These are phyloP conservation scores for Phytophthora sp. DNA, from an alignment of 352 stramenopile species.

Conservation along the genomic window DNA sequence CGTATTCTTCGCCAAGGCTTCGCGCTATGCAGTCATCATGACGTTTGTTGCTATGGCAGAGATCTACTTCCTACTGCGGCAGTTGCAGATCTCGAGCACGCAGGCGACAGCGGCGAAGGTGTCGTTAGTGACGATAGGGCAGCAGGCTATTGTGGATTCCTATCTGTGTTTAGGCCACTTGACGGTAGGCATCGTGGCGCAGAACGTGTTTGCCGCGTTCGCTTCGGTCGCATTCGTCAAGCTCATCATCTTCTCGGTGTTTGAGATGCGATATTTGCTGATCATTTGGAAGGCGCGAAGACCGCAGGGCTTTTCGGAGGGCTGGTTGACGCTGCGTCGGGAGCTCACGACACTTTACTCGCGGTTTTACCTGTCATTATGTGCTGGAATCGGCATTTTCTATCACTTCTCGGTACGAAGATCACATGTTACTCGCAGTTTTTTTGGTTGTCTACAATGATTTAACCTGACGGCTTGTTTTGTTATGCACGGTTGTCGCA, in stretches of 20 bases:
- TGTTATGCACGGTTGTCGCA: conserved; percentile 35
- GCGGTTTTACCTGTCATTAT: conserved; percentile 95
- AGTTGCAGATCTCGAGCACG: conserved; percentile 87
- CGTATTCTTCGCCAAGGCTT: conserved; percentile 82
- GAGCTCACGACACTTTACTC: conserved; percentile 96
- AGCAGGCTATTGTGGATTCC: conserved; percentile 92
- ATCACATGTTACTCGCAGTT: neutral
- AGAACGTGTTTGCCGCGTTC: conserved; percentile 97
- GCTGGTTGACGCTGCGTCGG: conserved; percentile 88
- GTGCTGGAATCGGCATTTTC: conserved; percentile 90
- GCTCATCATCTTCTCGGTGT: conserved; percentile 98
- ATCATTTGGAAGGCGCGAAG: conserved; percentile 96
- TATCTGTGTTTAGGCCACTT: conserved; percentile 96
- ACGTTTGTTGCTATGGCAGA: conserved; percentile 86
- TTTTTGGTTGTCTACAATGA: neutral
- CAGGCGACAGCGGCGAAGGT: conserved; percentile 85
- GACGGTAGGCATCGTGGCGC: conserved; percentile 92
- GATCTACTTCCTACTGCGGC: conserved; percentile 86
- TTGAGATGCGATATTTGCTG: conserved; percentile 98
- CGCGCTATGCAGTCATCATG: conserved; percentile 83
- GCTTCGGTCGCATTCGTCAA: conserved; percentile 97
- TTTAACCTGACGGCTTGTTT: neutral
- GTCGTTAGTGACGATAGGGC: conserved; percentile 82
- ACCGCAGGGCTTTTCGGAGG: conserved; percentile 84
- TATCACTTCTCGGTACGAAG: conserved; percentile 89